Conservation (phyloP, 192 early-diverging fungal species). For the Coemansia sp. region DNA sequence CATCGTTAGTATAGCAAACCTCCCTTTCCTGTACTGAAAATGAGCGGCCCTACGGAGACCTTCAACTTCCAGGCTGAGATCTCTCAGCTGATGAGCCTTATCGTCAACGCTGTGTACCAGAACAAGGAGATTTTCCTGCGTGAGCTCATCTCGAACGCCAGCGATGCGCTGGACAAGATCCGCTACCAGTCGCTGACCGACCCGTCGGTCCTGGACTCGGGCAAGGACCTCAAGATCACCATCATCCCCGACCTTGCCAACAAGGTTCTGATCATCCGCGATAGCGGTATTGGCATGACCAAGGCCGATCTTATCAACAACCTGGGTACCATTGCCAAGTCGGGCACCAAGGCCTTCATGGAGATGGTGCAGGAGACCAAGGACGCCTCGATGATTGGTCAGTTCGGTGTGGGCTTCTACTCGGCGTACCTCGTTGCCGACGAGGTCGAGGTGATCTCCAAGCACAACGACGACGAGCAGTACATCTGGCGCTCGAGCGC, state of each 20-base stretch:
- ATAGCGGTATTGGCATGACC: conserved; percentile 80
- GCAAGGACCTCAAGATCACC: conserved; percentile 92
- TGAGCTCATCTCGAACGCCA: conserved; percentile 93
- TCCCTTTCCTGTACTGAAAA: conserved; percentile 16
- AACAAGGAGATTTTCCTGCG: conserved; percentile 99
- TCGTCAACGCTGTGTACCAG: conserved; percentile 99
- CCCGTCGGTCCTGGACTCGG: conserved; percentile 86
- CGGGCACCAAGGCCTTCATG: conserved; percentile 99
- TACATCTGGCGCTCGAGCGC: conserved; percentile 94
- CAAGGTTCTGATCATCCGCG: conserved; percentile 86
- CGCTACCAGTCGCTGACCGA: conserved; percentile 88
- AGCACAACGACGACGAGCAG: conserved; percentile 91
- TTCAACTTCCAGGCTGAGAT: conserved; percentile 99
- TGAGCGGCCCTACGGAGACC: conserved; percentile 58
- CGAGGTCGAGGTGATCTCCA: conserved; percentile 89
- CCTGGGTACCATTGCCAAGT: conserved; percentile 99
- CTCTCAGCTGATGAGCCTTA: conserved; percentile 98
- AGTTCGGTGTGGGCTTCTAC: conserved; percentile 99
- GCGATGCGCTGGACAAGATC: conserved; percentile 97
- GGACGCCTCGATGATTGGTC: conserved; percentile 99
- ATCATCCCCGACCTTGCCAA: conserved; percentile 83
- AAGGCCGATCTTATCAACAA: conserved; percentile 60
- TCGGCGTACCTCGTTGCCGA: conserved; percentile 99
- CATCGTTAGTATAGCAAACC: background rate
- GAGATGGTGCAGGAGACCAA: conserved; percentile 92